Base-by-base conservation (phyloP, 169 alveolate genomes). In the Plasmodium coatneyi region DNA sequence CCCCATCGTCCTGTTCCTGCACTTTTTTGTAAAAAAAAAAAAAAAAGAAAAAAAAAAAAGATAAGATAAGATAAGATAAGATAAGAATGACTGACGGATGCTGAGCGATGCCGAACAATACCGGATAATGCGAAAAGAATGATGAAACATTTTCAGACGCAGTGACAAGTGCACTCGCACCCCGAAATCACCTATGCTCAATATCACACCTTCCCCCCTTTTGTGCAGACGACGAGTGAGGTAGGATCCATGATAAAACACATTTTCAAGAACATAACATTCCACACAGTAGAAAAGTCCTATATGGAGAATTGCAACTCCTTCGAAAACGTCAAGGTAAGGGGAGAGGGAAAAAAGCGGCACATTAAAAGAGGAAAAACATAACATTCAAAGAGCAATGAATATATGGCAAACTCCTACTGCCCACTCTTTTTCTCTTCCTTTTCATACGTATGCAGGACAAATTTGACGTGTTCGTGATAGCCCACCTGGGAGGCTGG, bases 231-330 rank as follows among this genome's bases (percentile, higher is more conserved):
- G 41, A 52, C 52, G 28, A 56, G 54, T 79, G 93, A 87, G 32
- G 36, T 87, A 14, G 70, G 46, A 78, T 49, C 16, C 14, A 39
- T 87, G 22, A 16, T 74, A 7, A 76, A 60, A 22, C 71, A 30
- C 30, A 12, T 76, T 2, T 52, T 34, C 39, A 52, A 52, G n/a
- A 74, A 34, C 80, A 46, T 87, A 36, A 32, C 19, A 6, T 87
- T 87, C 80, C 54, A 49, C 83, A 16, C 84, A 39, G 54, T 54
- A 28, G 93, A 87, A 41, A 76, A 79, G 19, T 22, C 81, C 9
- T 87, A 87, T 60, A 87, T 76, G 93, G 89, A 87, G 43, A 78
- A 74, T 76, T 87, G 93, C 25, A 76, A 87, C 39, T 30, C 80
- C 16, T 5, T 76, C 1, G 81, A 76, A 3, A 87, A 78, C 3